phyloP scores from a whole-genome alignment of 2,329 filamentous ascomycete genomes.

The Trichoderma gracile region DNA sequence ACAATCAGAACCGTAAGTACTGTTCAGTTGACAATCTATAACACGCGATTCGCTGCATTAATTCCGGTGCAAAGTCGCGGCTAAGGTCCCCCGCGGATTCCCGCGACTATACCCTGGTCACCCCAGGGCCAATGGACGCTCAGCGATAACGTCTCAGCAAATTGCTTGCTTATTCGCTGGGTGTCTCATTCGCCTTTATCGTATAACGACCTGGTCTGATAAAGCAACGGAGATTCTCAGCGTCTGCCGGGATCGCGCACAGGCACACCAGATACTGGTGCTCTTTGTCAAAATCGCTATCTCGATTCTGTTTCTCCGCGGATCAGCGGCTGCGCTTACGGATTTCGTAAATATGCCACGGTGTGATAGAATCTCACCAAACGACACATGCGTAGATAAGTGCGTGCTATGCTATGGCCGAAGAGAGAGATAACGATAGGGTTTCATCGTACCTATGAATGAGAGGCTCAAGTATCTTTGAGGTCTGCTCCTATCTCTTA shows the following conservation, averaged over 20 bases:
- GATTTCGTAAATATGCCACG: background rate
- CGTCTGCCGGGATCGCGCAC: background rate
- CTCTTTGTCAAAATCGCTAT: slow-evolving; percentile 4
- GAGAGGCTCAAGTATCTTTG: background rate
- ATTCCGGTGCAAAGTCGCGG: no score
- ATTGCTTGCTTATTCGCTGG: background rate
- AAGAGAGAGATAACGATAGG: background rate
- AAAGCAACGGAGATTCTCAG: background rate
- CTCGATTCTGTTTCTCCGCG: slow-evolving; percentile 15
- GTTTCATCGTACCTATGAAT: background rate
- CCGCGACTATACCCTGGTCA: background rate
- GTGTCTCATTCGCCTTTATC: background rate
- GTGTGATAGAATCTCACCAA: background rate
- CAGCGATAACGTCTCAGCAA: slow-evolving; percentile 11
- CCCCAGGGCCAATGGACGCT: background rate
- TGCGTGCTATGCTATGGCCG: background rate
- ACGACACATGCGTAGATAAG: background rate
- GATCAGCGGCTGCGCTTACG: background rate
- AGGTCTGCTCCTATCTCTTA: background rate
- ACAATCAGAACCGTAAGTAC: no score
- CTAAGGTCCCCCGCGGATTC: no score
- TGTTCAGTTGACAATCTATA: no score
- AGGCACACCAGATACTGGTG: background rate
- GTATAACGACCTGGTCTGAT: background rate
- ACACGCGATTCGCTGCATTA: no score